Evolutionary conservation across 768 basidiomycete species (phyloP).

Genomic region (Strobilomyces echinocephalus): DNA sequence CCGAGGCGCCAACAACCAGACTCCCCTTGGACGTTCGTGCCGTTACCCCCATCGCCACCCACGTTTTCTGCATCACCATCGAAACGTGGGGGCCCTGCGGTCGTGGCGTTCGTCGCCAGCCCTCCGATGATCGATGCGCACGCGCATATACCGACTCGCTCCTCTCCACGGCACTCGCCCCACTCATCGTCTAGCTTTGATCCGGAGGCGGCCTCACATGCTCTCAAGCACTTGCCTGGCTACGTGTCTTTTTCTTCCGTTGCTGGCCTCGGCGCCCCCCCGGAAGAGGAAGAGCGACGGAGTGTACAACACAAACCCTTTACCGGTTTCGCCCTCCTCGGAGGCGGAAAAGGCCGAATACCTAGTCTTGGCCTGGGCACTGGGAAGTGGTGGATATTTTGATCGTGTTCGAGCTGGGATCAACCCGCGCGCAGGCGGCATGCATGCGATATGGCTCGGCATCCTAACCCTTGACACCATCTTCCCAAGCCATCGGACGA

Average conservation of each 20-base stretch:
- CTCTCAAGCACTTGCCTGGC: constrained; percentile 52
- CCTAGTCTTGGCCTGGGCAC: constrained; percentile 25
- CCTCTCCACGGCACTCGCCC: constrained; percentile 13
- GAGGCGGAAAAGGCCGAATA: constrained; percentile 16
- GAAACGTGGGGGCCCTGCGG: constrained; percentile 17
- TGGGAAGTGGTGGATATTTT: constrained; percentile 33
- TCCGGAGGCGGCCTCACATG: constrained; percentile 55
- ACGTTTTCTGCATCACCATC: constrained; percentile 29
- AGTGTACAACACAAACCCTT: constrained; percentile 21
- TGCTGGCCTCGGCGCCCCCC: constrained; percentile 62
- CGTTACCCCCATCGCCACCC: constrained; percentile 29
- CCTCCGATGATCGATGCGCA: constrained; percentile 13
- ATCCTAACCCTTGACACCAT: constrained; percentile 7
- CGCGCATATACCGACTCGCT: constrained; percentile 6
- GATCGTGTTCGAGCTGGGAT: constrained; percentile 1
- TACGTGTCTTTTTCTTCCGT: constrained; percentile 67
- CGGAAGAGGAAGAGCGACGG: constrained; percentile 39
- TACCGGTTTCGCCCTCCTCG: constrained; percentile 13
- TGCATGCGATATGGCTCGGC: constrained; percentile 5
- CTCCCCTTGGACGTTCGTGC: constrained; percentile 28
- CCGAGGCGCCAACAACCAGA: constrained; percentile 11
- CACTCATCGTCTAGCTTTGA: constrained; percentile 46
- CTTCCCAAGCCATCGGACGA: constrained; percentile 2
- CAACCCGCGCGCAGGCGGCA: constrained; percentile 2
- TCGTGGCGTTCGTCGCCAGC: constrained; percentile 21